Conservation (phyloP, 2,329 filamentous ascomycete species). For the Sporothrix brunneoviolacea region DNA sequence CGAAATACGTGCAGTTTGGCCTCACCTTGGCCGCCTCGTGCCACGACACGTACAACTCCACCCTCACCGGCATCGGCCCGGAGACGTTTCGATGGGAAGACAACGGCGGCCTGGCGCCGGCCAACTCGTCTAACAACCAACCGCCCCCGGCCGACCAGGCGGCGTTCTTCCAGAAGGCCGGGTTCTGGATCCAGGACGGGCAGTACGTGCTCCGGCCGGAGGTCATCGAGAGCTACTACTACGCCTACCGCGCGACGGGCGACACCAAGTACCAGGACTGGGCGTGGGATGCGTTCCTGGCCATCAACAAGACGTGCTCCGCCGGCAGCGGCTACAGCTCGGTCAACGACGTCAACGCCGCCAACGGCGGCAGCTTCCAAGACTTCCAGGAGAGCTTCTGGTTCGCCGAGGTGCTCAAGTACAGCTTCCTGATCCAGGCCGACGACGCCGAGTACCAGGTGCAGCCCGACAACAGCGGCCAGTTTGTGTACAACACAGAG, state of each 20-base stretch:
- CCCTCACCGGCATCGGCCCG: constrained; percentile 68
- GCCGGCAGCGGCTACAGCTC: constrained; percentile 61
- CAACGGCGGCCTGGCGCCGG: constrained; percentile 27
- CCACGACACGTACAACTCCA: constrained; percentile 63
- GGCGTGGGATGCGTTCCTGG: constrained; percentile 72
- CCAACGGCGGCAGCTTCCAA: constrained; percentile 51
- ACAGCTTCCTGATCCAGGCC: constrained; percentile 65
- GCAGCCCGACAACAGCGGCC: constrained; percentile 36
- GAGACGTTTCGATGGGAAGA: constrained; percentile 62
- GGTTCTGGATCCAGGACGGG: constrained; percentile 61
- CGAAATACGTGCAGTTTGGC: constrained; percentile 67
- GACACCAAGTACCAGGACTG: constrained; percentile 72
- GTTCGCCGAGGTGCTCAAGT: constrained; percentile 85
- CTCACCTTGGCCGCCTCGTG: constrained; percentile 65
- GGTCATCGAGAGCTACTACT: constrained; percentile 79
- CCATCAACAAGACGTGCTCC: constrained; percentile 57
- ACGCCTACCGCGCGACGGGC: constrained; percentile 75
- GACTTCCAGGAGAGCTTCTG: constrained; percentile 83
- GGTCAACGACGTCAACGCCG: constrained; percentile 58
- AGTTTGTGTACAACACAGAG: constrained; percentile 46
- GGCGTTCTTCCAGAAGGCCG: constrained; percentile 57
- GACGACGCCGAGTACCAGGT: constrained; percentile 50
- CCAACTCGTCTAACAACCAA: constrained; percentile 31
- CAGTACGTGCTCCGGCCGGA: constrained; percentile 70
- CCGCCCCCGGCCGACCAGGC: constrained; percentile 34